These are phyloP conservation scores for Trichopus zeylanicus DNA, from an alignment of 116 monocot species.

Conservation along the genomic window DNA sequence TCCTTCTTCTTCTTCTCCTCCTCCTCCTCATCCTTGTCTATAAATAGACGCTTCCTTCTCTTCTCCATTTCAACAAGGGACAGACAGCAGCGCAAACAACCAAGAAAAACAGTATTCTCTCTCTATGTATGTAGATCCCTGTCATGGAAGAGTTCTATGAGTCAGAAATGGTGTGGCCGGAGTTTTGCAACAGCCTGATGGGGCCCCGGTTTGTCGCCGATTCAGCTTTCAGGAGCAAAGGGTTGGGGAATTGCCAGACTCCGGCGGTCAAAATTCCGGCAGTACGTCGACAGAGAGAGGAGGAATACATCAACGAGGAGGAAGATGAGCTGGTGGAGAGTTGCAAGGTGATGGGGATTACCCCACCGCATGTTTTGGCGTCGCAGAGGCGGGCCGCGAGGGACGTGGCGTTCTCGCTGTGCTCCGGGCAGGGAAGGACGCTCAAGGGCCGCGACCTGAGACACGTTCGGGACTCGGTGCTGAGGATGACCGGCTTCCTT, in stretches of 20 bases:
- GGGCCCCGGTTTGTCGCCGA: neutral
- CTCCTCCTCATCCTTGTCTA: no score
- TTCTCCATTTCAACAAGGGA: no score
- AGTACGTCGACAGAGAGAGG: neutral
- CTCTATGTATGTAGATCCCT: constrained; percentile 19
- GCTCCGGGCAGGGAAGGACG: constrained; percentile 21
- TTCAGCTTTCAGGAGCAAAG: no score
- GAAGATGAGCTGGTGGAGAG: neutral
- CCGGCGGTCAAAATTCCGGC: neutral
- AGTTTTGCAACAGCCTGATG: neutral
- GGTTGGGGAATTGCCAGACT: no score
- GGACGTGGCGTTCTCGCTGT: constrained; percentile 19
- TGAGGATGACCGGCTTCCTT: constrained; percentile 23
- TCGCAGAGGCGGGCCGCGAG: neutral
- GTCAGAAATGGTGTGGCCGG: constrained; percentile 4
- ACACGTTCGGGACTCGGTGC: constrained; percentile 15
- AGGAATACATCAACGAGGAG: neutral
- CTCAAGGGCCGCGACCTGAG: constrained; percentile 27
- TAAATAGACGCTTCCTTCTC: no score
- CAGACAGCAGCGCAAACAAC: no score
- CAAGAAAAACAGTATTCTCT: no score
- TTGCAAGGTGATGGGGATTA: neutral
- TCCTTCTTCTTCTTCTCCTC: no score
- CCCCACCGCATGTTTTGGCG: constrained; percentile 13
- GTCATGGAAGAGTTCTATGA: constrained; percentile 15